A percentile compares a stretch with the other conserved stretches of the same genome.
phyloP scores from a whole-genome alignment of 2,329 filamentous ascomycete species.

The Penicillium sp. region DNA sequence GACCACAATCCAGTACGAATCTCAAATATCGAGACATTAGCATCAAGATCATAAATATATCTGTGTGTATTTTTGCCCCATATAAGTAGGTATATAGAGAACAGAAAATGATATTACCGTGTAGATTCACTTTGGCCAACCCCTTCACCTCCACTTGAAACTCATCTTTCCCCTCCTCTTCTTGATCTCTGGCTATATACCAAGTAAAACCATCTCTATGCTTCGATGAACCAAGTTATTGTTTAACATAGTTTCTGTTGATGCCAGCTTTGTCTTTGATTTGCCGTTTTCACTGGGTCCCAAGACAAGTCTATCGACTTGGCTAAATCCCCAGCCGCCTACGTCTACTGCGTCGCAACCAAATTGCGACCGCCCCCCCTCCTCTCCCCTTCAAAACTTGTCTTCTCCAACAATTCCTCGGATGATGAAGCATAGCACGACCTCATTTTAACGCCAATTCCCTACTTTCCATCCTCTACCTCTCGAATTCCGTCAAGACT shows the following conservation, averaged over 20 bases:
- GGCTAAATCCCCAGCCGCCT: constrained; percentile 13
- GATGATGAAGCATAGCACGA: constrained; percentile 29
- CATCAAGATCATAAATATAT: not conserved
- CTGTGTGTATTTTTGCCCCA: not conserved
- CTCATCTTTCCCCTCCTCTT: constrained; percentile 2
- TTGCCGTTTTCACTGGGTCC: not conserved
- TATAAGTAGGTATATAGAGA: not conserved
- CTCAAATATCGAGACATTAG: not conserved
- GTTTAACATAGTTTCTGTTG: not conserved
- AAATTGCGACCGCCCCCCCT: constrained; percentile 18
- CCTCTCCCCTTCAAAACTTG: constrained; percentile 16
- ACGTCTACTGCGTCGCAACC: constrained; percentile 14
- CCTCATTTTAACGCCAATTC: constrained; percentile 25
- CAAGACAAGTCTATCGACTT: constrained; percentile 15
- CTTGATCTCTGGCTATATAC: not conserved
- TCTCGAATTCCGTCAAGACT: constrained; percentile 22
- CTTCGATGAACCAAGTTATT: not conserved
- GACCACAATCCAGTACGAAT: constrained; percentile 17
- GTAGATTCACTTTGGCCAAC: not conserved
- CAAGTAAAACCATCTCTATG: not conserved
- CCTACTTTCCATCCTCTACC: constrained; percentile 12
- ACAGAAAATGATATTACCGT: not conserved
- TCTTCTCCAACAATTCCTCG: constrained; percentile 14
- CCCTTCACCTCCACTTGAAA: not conserved
- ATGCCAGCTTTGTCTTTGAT: not conserved